These are phyloP conservation scores for Plectosphaerella cucumerina DNA, from an alignment of 2,329 filamentous ascomycete species.

Conservation along the genomic window DNA sequence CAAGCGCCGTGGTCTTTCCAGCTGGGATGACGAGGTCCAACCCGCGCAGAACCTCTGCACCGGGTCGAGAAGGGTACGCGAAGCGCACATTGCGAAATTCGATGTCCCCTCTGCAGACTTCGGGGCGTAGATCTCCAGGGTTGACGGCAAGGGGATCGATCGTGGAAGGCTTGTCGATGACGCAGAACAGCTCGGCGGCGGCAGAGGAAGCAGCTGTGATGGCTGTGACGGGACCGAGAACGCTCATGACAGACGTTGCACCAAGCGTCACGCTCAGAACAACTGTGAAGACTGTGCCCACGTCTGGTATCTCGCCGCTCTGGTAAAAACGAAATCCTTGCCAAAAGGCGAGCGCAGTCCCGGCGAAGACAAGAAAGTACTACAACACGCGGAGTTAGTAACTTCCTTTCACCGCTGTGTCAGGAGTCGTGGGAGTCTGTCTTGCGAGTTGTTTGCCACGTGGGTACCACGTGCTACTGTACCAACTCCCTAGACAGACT, in stretches of 20 bases:
- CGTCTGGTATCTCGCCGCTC: slow-evolving; percentile 2
- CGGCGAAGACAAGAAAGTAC: slow-evolving; percentile 2
- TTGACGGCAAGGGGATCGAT: slow-evolving; percentile 15
- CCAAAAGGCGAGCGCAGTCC: slow-evolving; percentile 6
- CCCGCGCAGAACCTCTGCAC: slow-evolving; percentile 34
- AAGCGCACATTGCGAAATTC: slow-evolving; percentile 37
- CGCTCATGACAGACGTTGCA: neutral
- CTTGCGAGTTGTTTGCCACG: too few species aligned
- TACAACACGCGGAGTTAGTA: too few species aligned
- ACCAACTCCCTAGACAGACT: too few species aligned
- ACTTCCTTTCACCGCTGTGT: too few species aligned
- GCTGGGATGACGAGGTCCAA: slow-evolving; percentile 42
- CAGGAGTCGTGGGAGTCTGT: too few species aligned
- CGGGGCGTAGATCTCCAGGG: slow-evolving; percentile 7
- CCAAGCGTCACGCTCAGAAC: neutral
- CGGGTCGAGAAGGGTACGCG: slow-evolving; percentile 37
- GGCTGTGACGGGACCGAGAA: slow-evolving; percentile 26
- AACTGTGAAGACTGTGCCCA: slow-evolving; percentile 2
- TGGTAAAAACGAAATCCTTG: slow-evolving; percentile 3
- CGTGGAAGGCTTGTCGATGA: slow-evolving; percentile 17
- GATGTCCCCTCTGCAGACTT: slow-evolving; percentile 16
- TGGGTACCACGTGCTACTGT: too few species aligned
- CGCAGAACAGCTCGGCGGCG: slow-evolving; percentile 14
- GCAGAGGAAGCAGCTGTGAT: slow-evolving; percentile 14
- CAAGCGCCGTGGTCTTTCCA: slow-evolving; percentile 49